Conservation (phyloP, 73 alveolate species). For the Symbiodinium natans region DNA sequence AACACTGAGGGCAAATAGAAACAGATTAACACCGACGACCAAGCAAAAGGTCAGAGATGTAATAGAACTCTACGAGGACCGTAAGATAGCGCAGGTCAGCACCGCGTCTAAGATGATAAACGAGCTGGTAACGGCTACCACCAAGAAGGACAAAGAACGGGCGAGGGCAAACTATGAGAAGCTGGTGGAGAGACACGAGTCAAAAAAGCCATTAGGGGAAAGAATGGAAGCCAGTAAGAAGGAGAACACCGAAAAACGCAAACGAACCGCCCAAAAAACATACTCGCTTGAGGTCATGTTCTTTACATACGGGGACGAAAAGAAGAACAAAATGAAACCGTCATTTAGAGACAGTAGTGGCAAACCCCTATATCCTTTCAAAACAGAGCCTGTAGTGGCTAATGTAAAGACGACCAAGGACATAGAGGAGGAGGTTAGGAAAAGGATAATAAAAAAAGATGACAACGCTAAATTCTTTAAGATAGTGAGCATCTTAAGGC, state of each 20-base stretch:
- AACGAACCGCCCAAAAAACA: background rate
- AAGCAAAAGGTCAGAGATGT: too few species aligned
- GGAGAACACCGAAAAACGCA: constrained; percentile 15
- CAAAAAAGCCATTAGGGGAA: background rate
- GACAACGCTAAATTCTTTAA: background rate
- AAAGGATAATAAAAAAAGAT: background rate
- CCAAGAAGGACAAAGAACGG: background rate
- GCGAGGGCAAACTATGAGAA: too few species aligned
- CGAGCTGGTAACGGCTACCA: background rate
- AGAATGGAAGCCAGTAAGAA: constrained; percentile 4
- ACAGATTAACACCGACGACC: too few species aligned
- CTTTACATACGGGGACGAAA: background rate
- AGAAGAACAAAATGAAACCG: background rate
- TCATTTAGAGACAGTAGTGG: background rate
- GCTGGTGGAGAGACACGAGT: too few species aligned
- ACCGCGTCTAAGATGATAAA: too few species aligned
- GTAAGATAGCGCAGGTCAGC: too few species aligned
- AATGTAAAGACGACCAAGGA: background rate
- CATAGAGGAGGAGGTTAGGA: constrained; percentile 13
- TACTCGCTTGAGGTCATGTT: background rate
- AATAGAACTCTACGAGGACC: too few species aligned
- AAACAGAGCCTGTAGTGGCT: background rate
- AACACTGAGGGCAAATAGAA: too few species aligned
- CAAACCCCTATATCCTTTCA: background rate
- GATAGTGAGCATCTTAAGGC: background rate